These are phyloP conservation scores for Jacaranda copaia DNA, from an alignment of 257 asterid species.

Conservation along the genomic window DNA sequence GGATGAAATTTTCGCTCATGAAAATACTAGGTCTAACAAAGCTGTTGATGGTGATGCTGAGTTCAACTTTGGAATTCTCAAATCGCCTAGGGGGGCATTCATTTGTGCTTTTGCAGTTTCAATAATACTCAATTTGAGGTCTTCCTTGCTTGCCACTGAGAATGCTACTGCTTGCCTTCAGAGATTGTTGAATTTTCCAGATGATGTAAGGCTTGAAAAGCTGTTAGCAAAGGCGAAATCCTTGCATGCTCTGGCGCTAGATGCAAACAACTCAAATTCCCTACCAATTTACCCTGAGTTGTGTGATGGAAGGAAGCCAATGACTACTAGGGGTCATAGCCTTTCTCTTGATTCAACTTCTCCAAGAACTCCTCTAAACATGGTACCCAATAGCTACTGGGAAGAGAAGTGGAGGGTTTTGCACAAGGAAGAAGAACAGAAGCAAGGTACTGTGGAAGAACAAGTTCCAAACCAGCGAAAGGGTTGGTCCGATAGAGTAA, in stretches of 20 bases:
- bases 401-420: constrained; percentile 86
- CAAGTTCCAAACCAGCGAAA: constrained; percentile 48
- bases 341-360: constrained; percentile 61
- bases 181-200: constrained; percentile 74
- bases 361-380: constrained; percentile 58
- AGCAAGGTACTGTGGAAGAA: constrained; percentile 35
- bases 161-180: constrained; percentile 77
- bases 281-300: constrained; percentile 40
- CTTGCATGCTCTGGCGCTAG: constrained; percentile 61
- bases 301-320: constrained; percentile 44
- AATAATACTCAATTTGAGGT: constrained; percentile 76
- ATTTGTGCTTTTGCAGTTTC: constrained; percentile 81
- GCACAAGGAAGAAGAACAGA: constrained; percentile 67
- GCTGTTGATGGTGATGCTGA: constrained; percentile 42
- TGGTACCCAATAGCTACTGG: constrained; percentile 76
- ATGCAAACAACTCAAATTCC: constrained; percentile 55
- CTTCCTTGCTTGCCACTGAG: constrained; percentile 82
- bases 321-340: constrained; percentile 56
- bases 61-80: constrained; percentile 53
- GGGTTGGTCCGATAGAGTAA: constrained; percentile 80
- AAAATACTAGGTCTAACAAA: constrained; percentile 48
- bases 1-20: constrained; percentile 77
- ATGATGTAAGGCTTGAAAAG: constrained; percentile 58
- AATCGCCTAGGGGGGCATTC: constrained; percentile 81
- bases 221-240: constrained; percentile 71